A percentile compares a stretch with the other conserved stretches of the same genome.
Conservation (phyloP, 2,329 filamentous ascomycete species). For the Fusarium marasasianum region DNA sequence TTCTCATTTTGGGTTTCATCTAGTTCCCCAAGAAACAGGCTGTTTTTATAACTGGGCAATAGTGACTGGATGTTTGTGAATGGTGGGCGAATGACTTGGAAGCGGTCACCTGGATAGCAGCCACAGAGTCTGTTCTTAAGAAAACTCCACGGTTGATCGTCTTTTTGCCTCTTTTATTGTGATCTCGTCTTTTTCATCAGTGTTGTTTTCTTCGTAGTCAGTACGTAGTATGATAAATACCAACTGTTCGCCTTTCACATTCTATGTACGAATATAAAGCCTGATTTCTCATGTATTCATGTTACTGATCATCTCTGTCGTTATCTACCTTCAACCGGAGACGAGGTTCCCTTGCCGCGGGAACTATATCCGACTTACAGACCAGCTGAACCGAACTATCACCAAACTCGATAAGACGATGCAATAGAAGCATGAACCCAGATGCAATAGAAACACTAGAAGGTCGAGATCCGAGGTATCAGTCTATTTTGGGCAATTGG, state of each 20-base stretch:
- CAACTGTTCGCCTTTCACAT: no score
- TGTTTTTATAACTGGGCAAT: not conserved
- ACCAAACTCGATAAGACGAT: not conserved
- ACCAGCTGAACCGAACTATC: not conserved
- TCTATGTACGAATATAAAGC: not conserved
- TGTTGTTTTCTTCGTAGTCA: no score
- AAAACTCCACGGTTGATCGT: not conserved
- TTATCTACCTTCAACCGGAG: not conserved
- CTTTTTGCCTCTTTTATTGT: not conserved
- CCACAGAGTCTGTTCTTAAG: not conserved
- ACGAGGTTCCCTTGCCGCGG: not conserved
- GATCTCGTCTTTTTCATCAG: not conserved
- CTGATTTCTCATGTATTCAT: no score
- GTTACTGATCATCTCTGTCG: not conserved
- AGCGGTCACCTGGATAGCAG: not conserved
- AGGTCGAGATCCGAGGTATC: not conserved
- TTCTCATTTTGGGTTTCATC: not conserved
- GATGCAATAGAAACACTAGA: not conserved
- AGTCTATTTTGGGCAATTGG: not conserved
- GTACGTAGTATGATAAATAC: no score
- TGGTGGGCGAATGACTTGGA: not conserved
- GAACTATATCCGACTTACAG: slow-evolving; percentile 22
- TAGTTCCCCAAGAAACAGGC: not conserved
- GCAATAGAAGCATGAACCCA: not conserved
- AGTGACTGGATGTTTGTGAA: not conserved